Percentiles rank a stretch among this genome's conserved stretches.
Conservation (phyloP, 2,329 filamentous ascomycete species). For the Stemphylium lycopersici region DNA sequence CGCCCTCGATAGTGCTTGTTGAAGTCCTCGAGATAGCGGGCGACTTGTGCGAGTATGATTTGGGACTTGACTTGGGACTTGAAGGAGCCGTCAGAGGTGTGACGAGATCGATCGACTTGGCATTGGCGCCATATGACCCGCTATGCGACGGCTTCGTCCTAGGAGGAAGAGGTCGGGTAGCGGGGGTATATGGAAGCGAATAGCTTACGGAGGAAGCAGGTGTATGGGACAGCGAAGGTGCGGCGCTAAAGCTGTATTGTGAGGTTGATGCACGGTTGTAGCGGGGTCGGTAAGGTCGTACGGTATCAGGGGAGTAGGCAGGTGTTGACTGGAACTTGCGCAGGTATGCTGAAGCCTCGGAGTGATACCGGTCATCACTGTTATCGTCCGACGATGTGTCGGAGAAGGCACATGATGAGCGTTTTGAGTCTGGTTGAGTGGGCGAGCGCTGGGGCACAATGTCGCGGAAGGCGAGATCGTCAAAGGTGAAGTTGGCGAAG, state of each 20-base stretch:
- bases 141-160: slow-evolving; percentile 47
- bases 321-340: slow-evolving; percentile 48
- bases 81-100: slow-evolving; percentile 48
- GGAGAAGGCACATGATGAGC: slow-evolving; percentile 51
- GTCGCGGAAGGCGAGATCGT: slow-evolving; percentile 49
- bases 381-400: slow-evolving; percentile 51
- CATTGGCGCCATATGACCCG: slow-evolving; percentile 42
- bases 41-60: slow-evolving; percentile 43
- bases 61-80: slow-evolving; percentile 43
- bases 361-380: slow-evolving; percentile 31
- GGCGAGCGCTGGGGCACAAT: slow-evolving; percentile 57
- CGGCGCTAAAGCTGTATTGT: slow-evolving; percentile 43
- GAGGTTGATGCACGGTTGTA: slow-evolving; percentile 46
- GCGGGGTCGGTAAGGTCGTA: slow-evolving; percentile 40
- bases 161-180: slow-evolving; percentile 47
- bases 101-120: slow-evolving; percentile 54
- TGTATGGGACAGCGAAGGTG: slow-evolving; percentile 56
- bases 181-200: slow-evolving; percentile 51
- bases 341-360: slow-evolving; percentile 51
- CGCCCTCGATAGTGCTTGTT: slow-evolving; percentile 44
- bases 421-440: slow-evolving; percentile 48
- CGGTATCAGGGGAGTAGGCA: slow-evolving; percentile 29
- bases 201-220: slow-evolving; percentile 54
- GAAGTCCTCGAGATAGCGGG: slow-evolving; percentile 41
- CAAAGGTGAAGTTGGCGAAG: slow-evolving; percentile 47